Evolutionary conservation across 202 grass and related monocot genomes (phyloP), one percentile per base, ranked within the genome.

Genomic region (Dendrocalamus latiflorus): DNA sequence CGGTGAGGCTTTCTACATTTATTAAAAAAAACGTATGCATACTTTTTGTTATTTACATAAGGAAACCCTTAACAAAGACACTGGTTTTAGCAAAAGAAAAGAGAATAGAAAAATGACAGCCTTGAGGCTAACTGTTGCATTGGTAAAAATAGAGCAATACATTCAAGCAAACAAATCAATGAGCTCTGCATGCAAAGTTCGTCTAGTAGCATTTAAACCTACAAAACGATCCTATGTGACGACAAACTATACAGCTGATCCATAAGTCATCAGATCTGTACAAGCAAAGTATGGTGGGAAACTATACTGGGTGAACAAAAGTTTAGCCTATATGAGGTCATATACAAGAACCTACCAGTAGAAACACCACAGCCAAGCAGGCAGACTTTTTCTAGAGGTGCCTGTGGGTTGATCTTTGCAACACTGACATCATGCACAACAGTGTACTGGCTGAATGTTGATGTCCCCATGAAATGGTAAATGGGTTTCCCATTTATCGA

Each of bases 381-480:
- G 60, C 93, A 99, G 56, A 99, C 91, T 71, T 95, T 99, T 24
- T 95, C 96, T 1, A 95, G 87, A 67, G 96, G 96, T 5, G 96
- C 96, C 74, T 93, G 79, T 16, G 87, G 93, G 87, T 81, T 86
- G 79, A 99, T 88, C 83, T 99, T 99, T 41, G 96, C 96, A 73
- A 99, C 96, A 72, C 96, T 99, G 59, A 99, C 96, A 56, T 99
- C 93, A 79, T 99, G 96, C 49, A 99, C 92, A 47, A 99, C 93
- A 11, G 96, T 99, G 76, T 99, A 95, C 65, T 99, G 96, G 61
- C 96, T 99, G 80, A 99, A 99, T 12, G 96, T 99, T 26, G 96
- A 99, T 69, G 96, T 99, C 3, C 96, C 96, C 96, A 99, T 99
- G 81, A 99, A 99, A 89, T 99, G 96, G 78, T 95, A 95, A 49